Percentiles rank a stretch among this genome's conserved stretches.
Conservation (phyloP, 2,329 filamentous ascomycete species). For the Cadophora gregata region DNA sequence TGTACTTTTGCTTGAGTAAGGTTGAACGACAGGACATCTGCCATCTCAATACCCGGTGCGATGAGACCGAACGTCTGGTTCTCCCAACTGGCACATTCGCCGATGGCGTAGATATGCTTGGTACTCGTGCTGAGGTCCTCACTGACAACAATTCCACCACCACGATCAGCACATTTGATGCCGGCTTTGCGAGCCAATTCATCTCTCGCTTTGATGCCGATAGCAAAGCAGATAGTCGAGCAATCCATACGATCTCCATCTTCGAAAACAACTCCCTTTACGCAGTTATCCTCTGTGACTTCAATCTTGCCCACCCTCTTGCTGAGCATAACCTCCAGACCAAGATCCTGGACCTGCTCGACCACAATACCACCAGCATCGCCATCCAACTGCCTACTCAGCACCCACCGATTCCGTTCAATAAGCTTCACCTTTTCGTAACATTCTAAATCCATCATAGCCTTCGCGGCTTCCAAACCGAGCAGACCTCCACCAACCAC, state of each 20-base stretch:
- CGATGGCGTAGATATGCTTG: slow-evolving; percentile 81
- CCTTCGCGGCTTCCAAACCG: slow-evolving; percentile 87
- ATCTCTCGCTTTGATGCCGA: slow-evolving; percentile 82
- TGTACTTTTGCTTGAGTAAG: slow-evolving; percentile 82
- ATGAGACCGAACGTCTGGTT: slow-evolving; percentile 88
- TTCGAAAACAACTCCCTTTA: slow-evolving; percentile 78
- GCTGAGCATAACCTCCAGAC: slow-evolving; percentile 79
- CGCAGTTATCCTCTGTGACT: slow-evolving; percentile 68
- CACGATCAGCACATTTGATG: slow-evolving; percentile 73
- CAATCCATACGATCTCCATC: slow-evolving; percentile 80
- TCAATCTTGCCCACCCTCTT: slow-evolving; percentile 77
- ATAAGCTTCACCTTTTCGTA: slow-evolving; percentile 79
- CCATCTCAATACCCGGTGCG: slow-evolving; percentile 90
- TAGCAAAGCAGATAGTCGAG: slow-evolving; percentile 86
- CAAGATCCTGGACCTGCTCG: slow-evolving; percentile 78
- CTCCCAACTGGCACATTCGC: slow-evolving; percentile 90
- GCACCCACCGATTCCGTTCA: slow-evolving; percentile 82
- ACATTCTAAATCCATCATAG: slow-evolving; percentile 83
- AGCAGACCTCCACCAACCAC: slow-evolving; percentile 87
- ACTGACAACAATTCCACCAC: slow-evolving; percentile 70
- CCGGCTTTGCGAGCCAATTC: slow-evolving; percentile 74
- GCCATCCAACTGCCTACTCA: slow-evolving; percentile 80
- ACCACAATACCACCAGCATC: slow-evolving; percentile 84
- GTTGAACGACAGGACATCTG: slow-evolving; percentile 89
- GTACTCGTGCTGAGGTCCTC: slow-evolving; percentile 72